Percentiles rank a stretch among this genome's conserved stretches.
Conservation (phyloP, 257 asterid species). For the Henckelia pumila region DNA sequence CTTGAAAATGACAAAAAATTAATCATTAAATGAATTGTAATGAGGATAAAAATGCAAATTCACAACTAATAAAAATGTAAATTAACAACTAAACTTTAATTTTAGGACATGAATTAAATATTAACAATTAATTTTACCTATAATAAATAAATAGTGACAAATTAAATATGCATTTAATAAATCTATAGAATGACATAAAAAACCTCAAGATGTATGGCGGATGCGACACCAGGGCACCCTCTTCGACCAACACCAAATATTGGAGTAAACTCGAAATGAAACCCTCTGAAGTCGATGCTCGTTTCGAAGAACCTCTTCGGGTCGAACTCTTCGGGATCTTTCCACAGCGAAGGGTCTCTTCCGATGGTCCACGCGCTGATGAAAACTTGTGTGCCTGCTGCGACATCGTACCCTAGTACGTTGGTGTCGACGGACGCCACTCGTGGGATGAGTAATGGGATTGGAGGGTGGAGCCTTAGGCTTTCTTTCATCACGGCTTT, state of each 20-base stretch:
- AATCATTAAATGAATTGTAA: no score
- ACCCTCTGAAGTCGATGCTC: constrained; percentile 38
- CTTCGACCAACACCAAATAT: constrained; percentile 66
- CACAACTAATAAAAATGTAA: no score
- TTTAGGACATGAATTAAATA: no score
- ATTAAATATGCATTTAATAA: no score
- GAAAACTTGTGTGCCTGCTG: constrained; percentile 33
- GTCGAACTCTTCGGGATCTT: background rate
- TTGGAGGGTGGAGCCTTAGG: constrained; percentile 42
- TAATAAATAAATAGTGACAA: no score
- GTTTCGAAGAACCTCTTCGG: constrained; percentile 48
- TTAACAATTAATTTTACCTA: no score
- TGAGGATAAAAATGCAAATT: no score
- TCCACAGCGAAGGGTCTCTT: constrained; percentile 22
- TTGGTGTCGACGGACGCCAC: constrained; percentile 39
- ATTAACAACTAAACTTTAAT: no score
- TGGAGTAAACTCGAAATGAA: constrained; percentile 43
- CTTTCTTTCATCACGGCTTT: constrained; percentile 49
- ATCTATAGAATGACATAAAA: no score
- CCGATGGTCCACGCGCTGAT: constrained; percentile 50
- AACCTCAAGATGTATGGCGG: constrained; percentile 17
- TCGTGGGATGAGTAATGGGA: constrained; percentile 42
- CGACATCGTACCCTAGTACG: constrained; percentile 37
- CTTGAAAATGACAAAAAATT: no score
- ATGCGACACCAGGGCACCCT: constrained; percentile 47